Conservation (phyloP, 2,329 filamentous ascomycete species). For the Nemania serpens region DNA sequence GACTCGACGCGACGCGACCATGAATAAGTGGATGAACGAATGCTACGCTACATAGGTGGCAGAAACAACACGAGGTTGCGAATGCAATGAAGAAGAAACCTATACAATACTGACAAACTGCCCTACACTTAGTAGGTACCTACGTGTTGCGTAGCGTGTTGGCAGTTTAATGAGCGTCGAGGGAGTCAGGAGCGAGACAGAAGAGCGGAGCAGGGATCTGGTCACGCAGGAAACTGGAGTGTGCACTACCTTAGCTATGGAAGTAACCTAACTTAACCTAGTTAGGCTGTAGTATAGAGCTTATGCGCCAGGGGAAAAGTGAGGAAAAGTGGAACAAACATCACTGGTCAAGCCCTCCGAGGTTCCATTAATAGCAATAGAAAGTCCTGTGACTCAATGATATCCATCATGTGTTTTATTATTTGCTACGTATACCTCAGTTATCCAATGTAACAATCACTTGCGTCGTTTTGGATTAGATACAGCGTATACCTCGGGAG, state of each 20-base stretch:
- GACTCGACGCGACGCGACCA: conserved; percentile 4
- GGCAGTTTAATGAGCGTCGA: conserved; percentile 18
- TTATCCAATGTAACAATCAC: no score
- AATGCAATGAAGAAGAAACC: conserved; percentile 15
- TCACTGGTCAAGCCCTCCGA: background rate
- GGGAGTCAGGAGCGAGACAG: conserved; percentile 12
- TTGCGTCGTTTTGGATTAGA: no score
- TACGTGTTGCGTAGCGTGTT: conserved; percentile 1
- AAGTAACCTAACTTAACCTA: no score
- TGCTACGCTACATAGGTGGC: background rate
- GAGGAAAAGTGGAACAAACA: background rate
- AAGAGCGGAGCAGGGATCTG: conserved; percentile 18
- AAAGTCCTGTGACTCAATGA: background rate
- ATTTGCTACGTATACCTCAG: no score
- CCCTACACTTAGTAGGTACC: background rate
- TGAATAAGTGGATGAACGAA: conserved; percentile 3
- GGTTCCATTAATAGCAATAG: no score
- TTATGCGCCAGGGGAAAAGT: background rate
- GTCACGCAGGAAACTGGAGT: no score
- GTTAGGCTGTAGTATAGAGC: no score
- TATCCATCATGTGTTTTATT: background rate
- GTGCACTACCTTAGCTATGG: no score
- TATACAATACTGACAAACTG: background rate
- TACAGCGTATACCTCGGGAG: no score
- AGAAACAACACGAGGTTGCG: conserved; percentile 4